Evolutionary conservation across 2,329 filamentous ascomycete species (phyloP), one percentile per base, ranked within the genome.

Genomic region (Epichloe sibirici): DNA sequence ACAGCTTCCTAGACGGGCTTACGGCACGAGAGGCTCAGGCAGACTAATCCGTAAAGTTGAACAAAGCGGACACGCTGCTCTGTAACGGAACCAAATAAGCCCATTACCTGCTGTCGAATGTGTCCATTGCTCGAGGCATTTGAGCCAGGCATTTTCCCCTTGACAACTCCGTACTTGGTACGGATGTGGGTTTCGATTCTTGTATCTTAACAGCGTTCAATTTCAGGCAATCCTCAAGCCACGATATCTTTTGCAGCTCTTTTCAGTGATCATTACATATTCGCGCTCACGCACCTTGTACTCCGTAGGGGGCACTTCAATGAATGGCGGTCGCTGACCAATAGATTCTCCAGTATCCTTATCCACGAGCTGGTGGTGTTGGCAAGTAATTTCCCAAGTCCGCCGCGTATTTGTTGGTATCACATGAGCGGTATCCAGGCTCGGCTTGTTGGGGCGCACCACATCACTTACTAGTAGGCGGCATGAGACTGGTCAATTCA

Each of bases 1-100:
- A 88, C 60, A 78, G 71, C 57, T 93, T 93, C 66, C 65, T 94
- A 60, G 79, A 83, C 51, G 77, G 77, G 17, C 66, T 86, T 54
- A 57, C 55, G 45, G 53, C 31, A 43, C 42, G 46, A 37, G 49
- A 54, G 40, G 51, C 39, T 35, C 45, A 45, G 50, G 6, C 45
- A 40, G 17, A 21, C 17, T 21, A 21, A 21, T 21, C 17, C 2
- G 17, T 21, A 21, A 2, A 21, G n/a, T 15, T 17, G 35, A 35
- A 31, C 13, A 7, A 37, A 42, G 39, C 28, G 37, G 48, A 51
- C n/a, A n/a, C 21, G 21, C 17, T 37, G 37, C 28, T 51, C 21
- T 21, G 42, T 44, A 1, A 46, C 6, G 25, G 37, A 50, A 21
- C 39, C 38, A 25, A 40, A 49, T n/a, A 15, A 50, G 15, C 51